These are phyloP conservation scores for Soucietia sequanensis DNA, from an alignment of 805 yeast species.

Conservation along the genomic window DNA sequence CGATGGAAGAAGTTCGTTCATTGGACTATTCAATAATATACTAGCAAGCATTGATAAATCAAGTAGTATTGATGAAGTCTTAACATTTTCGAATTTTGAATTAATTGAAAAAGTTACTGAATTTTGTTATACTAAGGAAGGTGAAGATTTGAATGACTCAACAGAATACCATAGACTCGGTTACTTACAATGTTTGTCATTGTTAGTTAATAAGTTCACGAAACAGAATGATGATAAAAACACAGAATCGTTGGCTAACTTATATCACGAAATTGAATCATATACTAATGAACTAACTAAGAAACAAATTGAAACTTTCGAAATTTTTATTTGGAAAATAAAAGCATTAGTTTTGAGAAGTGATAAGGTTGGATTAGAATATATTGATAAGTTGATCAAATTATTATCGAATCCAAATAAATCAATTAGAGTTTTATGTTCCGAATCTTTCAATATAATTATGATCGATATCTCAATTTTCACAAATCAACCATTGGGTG, in stretches of 20 bases:
- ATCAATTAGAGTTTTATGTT: slow-evolving; percentile 23
- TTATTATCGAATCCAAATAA: slow-evolving; percentile 29
- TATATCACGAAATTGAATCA: slow-evolving; percentile 5
- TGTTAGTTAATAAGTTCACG: slow-evolving; percentile 49
- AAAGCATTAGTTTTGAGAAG: slow-evolving; percentile 67
- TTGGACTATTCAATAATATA: slow-evolving; percentile 44
- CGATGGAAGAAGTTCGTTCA: slow-evolving; percentile 26
- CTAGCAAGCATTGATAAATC: slow-evolving; percentile 53
- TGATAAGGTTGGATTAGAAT: slow-evolving; percentile 35
- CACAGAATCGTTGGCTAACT: slow-evolving; percentile 6
- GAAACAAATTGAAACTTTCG: slow-evolving; percentile 36
- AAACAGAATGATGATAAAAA: slow-evolving; percentile 9
- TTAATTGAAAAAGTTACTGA: slow-evolving; percentile 9
- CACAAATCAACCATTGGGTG: slow-evolving; percentile 26
- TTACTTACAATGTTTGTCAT: slow-evolving; percentile 53
- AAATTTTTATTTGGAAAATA: slow-evolving; percentile 63
- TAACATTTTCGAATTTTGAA: slow-evolving; percentile 3
- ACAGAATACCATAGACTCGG: slow-evolving; percentile 45
- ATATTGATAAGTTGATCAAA: slow-evolving; percentile 17
- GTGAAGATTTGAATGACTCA: no score
- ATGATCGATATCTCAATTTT: slow-evolving; percentile 67
- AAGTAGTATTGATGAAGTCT: slow-evolving; percentile 12
- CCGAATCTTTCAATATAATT: slow-evolving; percentile 61
- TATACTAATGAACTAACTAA: neutral
- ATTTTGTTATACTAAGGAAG: slow-evolving; percentile 7